Evolutionary conservation across 108 stramenopile genomes (phyloP), one percentile per base, ranked within the genome.

Genomic region (Pinguiococcus pyrenoidosus): DNA sequence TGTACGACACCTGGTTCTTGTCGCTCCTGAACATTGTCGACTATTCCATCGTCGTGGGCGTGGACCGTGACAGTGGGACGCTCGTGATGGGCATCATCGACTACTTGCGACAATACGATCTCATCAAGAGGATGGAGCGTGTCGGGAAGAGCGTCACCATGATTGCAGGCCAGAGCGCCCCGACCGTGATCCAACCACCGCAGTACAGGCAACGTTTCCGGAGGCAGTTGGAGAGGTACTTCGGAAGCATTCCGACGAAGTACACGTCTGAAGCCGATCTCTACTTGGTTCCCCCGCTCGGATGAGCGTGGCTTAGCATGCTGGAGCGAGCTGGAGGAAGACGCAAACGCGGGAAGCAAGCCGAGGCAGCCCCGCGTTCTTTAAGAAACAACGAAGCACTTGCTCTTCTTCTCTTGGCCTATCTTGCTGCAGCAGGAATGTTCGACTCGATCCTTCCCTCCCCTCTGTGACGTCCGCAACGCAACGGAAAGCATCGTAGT

Each of bases 81-180:
- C 73, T 92, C 20, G 88, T 90, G 18, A 90, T 96, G 21, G 94
- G 94, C 3, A 96, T 96, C 39, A 96, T 96, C 56, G 94, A 96
- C 66, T 96, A 88, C 49, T 85, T 96, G 88, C 56, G 94, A 6
- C 83, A 96, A 53, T 96, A 96, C 56, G 94, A 96, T 62, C 91
- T 96, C 37, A 61, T 96, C 69, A 96, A 96, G 61, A 87, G 87
- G 59, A 84, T 92, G 83, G 90, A 92, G 55, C 77, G 90, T 51
- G 80, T 92, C 9, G 90, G 87, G 0, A 92, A 96, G 55, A 72
- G 72, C 51, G 73, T 96, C 27, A 85, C 87, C 12, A 96, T 96
- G 94, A 84, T 92, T 2, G 90, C 89, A 13, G 94, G 94, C 1
- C 82, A 80, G 45, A 66, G 66, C 0, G 87, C 85, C 41, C 94